Evolutionary conservation across 1,284 basidiomycete species (phyloP), one percentile per base, ranked within the genome.

Genomic region (Coniferiporia weirii): DNA sequence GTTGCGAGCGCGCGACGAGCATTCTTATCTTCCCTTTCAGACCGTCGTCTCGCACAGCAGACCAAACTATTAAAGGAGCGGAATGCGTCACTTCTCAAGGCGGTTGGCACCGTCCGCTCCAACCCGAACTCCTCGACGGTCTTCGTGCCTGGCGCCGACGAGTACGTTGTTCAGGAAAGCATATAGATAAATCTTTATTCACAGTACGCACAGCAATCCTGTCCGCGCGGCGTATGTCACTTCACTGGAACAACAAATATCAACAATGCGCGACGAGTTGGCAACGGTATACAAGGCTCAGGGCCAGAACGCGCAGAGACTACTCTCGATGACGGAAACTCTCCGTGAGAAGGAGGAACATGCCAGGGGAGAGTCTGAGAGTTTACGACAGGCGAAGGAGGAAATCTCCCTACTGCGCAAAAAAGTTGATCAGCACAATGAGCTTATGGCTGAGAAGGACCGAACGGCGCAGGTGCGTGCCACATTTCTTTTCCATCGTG

Each of bases 271-370:
- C 27, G 89, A 93, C 66, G 96, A 98, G 71, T 79, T 98, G 46
- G 90, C 94, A 2, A 90, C 88, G 5, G 85, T 97, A 1, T 99
- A 99, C 80, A 96, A 97, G 72, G 93, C 93, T 0, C 95, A 98
- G 69, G 91, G 92, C 0, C 93, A 96, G 73, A 97, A 97, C 71
- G 93, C 95, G 1, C 95, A 98, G 70, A 82, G 93, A 44, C 79
- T 96, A 12, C 79, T 99, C 13, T 82, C 90, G 6, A 92, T 98
- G 87, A 96, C 93, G 63, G 96, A 99, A 72, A 91, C 91, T 0
- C 77, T 98, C 7, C 85, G 95, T 49, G 94, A 96, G 71, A 89
- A 93, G 70, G 95, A 98, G 70, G 91, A 95, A 63, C 68, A 86
- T 32, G 82, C 85, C 4, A 80, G 91, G 57, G 76, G 86, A 51